A percentile compares a stretch with the other conserved stretches of the same genome.
Conservation (phyloP, 2,329 filamentous ascomycete genomes). For the Fusarium sp. region DNA sequence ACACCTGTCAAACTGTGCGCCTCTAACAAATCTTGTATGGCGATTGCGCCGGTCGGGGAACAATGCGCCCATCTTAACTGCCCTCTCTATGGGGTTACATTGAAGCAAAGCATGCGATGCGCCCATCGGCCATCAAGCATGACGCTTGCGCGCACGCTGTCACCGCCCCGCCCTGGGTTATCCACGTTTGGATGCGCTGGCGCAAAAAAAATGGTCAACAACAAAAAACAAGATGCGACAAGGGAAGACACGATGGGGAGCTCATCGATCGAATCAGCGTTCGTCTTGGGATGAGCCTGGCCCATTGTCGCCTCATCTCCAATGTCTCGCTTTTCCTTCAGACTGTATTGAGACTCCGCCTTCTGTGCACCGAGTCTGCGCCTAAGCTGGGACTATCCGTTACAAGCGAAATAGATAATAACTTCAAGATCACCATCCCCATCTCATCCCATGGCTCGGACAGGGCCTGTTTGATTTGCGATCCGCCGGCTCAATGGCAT, state of each 20-base stretch:
- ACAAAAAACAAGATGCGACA: conserved; percentile 50
- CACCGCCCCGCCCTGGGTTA: conserved; percentile 48
- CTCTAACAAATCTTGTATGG: not conserved
- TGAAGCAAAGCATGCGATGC: conserved; percentile 46
- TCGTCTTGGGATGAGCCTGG: conserved; percentile 32
- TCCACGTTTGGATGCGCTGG: conserved; percentile 51
- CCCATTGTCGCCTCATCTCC: conserved; percentile 41
- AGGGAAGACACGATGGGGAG: conserved; percentile 26
- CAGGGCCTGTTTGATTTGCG: conserved; percentile 34
- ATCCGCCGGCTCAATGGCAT: conserved; percentile 38
- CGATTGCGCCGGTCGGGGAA: conserved; percentile 24
- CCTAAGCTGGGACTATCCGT: conserved; percentile 26
- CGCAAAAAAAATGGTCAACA: conserved; percentile 49
- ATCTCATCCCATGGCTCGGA: conserved; percentile 12
- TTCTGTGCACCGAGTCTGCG: conserved; percentile 1
- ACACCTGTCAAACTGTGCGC: not conserved
- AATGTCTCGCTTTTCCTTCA: conserved; percentile 33
- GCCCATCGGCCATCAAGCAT: conserved; percentile 50
- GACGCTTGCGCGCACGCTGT: conserved; percentile 52
- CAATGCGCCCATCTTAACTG: conserved; percentile 33
- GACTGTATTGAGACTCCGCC: conserved; percentile 23
- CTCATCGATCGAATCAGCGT: conserved; percentile 46
- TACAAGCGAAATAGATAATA: conserved; percentile 42
- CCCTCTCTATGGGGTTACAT: conserved; percentile 40
- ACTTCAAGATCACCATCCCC: conserved; percentile 25